These are phyloP conservation scores for Hygrophorus pudorinus DNA, from an alignment of 768 basidiomycete genomes.

Conservation along the genomic window DNA sequence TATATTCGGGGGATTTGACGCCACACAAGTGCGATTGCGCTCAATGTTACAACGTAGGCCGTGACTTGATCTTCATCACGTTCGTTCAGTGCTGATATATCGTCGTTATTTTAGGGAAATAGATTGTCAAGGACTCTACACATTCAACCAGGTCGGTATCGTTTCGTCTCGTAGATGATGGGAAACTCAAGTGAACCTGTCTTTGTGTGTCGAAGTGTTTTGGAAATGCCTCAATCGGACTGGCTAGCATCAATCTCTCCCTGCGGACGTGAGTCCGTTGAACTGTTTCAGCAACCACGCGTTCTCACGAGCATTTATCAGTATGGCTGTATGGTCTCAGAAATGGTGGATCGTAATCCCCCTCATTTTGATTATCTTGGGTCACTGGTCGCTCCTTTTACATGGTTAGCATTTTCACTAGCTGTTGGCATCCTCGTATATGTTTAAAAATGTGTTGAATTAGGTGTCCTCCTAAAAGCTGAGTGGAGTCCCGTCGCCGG, in stretches of 20 bases:
- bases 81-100: slow-evolving; percentile 5
- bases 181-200: slow-evolving; percentile 3
- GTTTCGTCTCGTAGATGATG: slow-evolving; percentile 1
- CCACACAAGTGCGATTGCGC: slow-evolving; percentile 37
- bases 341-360: slow-evolving; percentile 41
- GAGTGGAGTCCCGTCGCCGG: slow-evolving; percentile 37
- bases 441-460: neutral
- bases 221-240: slow-evolving; percentile 57
- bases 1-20: slow-evolving; percentile 4
- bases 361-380: slow-evolving; percentile 48
- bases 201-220: slow-evolving; percentile 23
- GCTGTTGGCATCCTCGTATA: neutral
- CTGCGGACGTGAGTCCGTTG: slow-evolving; percentile 45
- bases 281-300: neutral
- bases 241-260: slow-evolving; percentile 64
- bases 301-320: slow-evolving; percentile 14
- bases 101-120: slow-evolving; percentile 31
- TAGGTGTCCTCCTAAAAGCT: slow-evolving; percentile 49
- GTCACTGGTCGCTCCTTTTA: slow-evolving; percentile 62
- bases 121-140: slow-evolving; percentile 60
- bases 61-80: neutral
- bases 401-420: slow-evolving; percentile 34
- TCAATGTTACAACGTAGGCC: slow-evolving; percentile 43
- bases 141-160: slow-evolving; percentile 44
- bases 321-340: slow-evolving; percentile 65